These are phyloP conservation scores for Onygenales sp. DNA, from an alignment of 2,329 filamentous ascomycete genomes.

Conservation along the genomic window DNA sequence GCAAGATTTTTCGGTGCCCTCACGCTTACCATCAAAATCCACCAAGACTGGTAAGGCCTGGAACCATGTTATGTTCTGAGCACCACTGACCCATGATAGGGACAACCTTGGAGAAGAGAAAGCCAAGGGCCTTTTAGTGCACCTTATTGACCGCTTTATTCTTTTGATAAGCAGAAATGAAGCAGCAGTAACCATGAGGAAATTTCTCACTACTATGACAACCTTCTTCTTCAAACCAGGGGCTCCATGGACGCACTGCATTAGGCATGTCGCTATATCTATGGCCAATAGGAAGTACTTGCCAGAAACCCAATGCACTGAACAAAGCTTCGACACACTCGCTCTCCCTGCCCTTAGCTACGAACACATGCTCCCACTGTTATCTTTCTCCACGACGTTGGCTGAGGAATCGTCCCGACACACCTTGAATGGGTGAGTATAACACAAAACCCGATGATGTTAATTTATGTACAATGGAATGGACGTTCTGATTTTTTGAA, in stretches of 20 bases:
- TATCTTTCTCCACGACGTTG: constrained; percentile 31
- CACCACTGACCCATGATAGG: constrained; percentile 15
- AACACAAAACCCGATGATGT: constrained; percentile 1
- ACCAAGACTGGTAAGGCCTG: constrained; percentile 63
- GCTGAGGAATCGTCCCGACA: constrained; percentile 28
- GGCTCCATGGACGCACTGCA: constrained; percentile 27
- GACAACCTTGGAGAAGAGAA: constrained; percentile 26
- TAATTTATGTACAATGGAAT: background rate
- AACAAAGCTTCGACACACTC: constrained; percentile 20
- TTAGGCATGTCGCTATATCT: constrained; percentile 29
- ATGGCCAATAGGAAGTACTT: constrained; percentile 29
- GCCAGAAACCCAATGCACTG: constrained; percentile 22
- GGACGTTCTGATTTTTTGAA: background rate
- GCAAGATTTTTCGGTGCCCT: constrained; percentile 87
- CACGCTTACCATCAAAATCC: constrained; percentile 89
- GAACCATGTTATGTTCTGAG: background rate
- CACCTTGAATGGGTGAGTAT: constrained; percentile 5
- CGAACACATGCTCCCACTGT: constrained; percentile 23
- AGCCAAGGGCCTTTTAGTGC: constrained; percentile 26
- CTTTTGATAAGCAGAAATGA: constrained; percentile 30
- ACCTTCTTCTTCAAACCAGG: constrained; percentile 34
- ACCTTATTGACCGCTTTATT: constrained; percentile 35
- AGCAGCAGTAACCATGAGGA: constrained; percentile 31
- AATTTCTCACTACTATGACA: constrained; percentile 38
- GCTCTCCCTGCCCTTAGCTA: constrained; percentile 29